phyloP scores from a whole-genome alignment of 768 basidiomycete genomes.

The Tubosaeta sp. region DNA sequence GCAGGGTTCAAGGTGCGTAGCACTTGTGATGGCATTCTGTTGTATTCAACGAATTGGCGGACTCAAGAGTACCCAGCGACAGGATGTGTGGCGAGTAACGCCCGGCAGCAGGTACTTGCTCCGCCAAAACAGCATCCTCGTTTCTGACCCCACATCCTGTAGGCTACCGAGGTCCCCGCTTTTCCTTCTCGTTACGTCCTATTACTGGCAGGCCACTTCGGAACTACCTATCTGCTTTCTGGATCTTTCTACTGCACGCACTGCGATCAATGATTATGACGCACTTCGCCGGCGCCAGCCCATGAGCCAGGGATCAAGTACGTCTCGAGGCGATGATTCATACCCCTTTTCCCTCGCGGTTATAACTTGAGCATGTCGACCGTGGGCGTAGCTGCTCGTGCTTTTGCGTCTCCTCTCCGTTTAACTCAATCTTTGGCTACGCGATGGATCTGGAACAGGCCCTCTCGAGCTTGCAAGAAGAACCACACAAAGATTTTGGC shows the following conservation, averaged over 20 bases:
- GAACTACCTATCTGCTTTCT: neutral
- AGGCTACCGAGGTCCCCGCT: neutral
- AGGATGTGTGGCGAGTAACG: neutral
- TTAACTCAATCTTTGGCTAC: slow-evolving; percentile 2
- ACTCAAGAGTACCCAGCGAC: no score
- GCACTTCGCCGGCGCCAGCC: neutral
- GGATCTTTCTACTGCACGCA: neutral
- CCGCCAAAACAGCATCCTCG: no score
- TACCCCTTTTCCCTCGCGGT: slow-evolving; percentile 2
- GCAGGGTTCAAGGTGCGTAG: neutral
- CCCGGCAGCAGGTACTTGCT: neutral
- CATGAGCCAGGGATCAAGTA: slow-evolving; percentile 1
- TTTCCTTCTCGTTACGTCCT: neutral
- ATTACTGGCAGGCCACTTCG: neutral
- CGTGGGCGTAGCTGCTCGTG: neutral
- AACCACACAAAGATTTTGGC: slow-evolving; percentile 11
- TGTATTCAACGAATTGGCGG: no score
- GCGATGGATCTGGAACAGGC: slow-evolving; percentile 17
- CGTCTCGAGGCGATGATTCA: slow-evolving; percentile 16
- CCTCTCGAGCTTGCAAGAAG: neutral
- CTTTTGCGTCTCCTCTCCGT: neutral
- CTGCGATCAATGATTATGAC: neutral
- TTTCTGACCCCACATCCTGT: neutral
- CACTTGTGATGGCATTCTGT: neutral
- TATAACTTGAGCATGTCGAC: slow-evolving; percentile 11